Percentiles rank a stretch among this genome's conserved stretches.
These are phyloP conservation scores for Metschnikowia henanensis DNA, from an alignment of 805 yeast genomes.

Conservation along the genomic window DNA sequence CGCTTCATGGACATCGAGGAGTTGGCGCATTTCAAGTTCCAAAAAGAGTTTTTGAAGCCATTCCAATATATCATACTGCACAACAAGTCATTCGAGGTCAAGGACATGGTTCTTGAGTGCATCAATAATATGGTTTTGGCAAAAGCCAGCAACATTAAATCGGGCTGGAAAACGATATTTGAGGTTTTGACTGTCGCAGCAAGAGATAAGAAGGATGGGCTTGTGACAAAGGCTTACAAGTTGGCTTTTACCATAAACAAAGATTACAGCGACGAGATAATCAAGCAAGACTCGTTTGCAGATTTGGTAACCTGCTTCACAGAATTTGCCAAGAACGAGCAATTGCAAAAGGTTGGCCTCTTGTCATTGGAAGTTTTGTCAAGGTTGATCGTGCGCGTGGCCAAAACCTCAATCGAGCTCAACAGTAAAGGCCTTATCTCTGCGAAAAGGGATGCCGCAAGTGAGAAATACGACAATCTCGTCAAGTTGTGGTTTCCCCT, in stretches of 20 bases:
- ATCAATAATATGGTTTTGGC: constrained; percentile 80
- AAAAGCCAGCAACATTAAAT: constrained; percentile 70
- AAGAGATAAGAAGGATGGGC: constrained; percentile 50
- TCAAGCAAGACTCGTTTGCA: constrained; percentile 64
- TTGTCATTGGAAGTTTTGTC: constrained; percentile 77
- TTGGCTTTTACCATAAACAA: constrained; percentile 61
- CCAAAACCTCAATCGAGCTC: constrained; percentile 39
- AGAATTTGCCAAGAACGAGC: constrained; percentile 79
- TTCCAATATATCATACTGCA: constrained; percentile 76
- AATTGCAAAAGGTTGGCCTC: constrained; percentile 76
- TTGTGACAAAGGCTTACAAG: constrained; percentile 64
- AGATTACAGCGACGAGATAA: constrained; percentile 61
- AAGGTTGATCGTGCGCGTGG: constrained; percentile 58
- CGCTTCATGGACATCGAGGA: constrained; percentile 93
- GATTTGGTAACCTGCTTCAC: constrained; percentile 75
- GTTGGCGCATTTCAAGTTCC: constrained; percentile 92
- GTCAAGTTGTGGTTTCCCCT: constrained; percentile 82
- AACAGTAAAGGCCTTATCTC: constrained; percentile 7
- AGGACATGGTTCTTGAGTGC: constrained; percentile 89
- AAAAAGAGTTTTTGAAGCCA: constrained; percentile 89
- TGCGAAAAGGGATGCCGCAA: constrained; percentile 13
- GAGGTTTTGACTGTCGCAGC: constrained; percentile 79
- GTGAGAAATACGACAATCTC: constrained; percentile 32
- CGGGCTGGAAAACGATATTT: constrained; percentile 94
- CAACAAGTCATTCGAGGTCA: constrained; percentile 67